Conservation (phyloP, 2,329 filamentous ascomycete genomes). For the Cytospora paraplurivora region DNA sequence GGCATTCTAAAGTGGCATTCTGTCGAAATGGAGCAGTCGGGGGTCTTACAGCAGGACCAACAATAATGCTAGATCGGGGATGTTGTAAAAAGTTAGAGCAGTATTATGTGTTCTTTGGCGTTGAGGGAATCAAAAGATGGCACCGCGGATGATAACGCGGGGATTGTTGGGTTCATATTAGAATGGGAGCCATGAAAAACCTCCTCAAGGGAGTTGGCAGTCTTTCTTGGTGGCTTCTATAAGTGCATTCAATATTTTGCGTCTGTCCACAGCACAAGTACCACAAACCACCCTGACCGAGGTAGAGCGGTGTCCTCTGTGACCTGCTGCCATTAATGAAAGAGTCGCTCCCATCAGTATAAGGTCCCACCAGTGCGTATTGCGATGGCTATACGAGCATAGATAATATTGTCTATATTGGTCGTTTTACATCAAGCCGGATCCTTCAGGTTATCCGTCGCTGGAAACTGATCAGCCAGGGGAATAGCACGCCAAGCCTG, state of each 20-base stretch:
- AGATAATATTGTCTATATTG: not conserved
- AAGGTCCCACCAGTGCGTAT: not conserved
- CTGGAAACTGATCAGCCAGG: constrained; percentile 45
- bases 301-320: not conserved
- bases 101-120: no score
- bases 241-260: not conserved
- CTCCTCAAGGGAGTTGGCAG: no score
- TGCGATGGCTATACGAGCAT: no score
- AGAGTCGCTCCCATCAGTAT: not conserved
- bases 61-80: no score
- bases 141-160: no score
- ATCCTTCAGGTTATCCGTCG: constrained; percentile 81
- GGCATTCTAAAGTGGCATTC: not conserved
- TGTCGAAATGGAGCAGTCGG: not conserved
- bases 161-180: no score
- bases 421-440: constrained; percentile 55
- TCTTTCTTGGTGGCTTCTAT: no score
- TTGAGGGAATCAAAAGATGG: no score
- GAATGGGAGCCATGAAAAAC: no score
- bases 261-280: not conserved
- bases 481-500: fast-evolving
- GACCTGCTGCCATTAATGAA: not conserved
- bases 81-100: no score
- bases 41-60: no score
- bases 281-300: not conserved